Evolutionary conservation across 1,139 yeast genomes (phyloP).

Genomic region (Pichia sp.): DNA sequence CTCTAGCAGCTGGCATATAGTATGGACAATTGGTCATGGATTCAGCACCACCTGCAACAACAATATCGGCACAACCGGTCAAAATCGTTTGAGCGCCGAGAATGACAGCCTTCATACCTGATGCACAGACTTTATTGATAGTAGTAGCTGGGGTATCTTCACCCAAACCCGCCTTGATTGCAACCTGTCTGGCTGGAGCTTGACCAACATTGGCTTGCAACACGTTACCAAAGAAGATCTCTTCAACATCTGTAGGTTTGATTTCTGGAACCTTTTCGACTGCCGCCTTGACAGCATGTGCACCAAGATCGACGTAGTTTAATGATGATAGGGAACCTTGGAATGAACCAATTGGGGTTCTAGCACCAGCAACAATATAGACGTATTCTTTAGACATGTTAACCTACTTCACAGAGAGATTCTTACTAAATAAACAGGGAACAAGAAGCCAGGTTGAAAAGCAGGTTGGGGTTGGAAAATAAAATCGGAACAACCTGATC

Average conservation of each 20-base stretch:
- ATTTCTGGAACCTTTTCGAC: slow-evolving; percentile 76
- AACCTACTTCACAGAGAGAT: too few relatives aligned
- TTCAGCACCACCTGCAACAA: slow-evolving; percentile 96
- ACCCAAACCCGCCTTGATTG: slow-evolving; percentile 79
- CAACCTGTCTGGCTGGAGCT: slow-evolving; percentile 98
- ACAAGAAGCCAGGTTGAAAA: too few relatives aligned
- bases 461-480: too few relatives aligned
- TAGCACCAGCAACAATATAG: slow-evolving; percentile 81
- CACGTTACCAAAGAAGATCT: slow-evolving; percentile 88
- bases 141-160: slow-evolving; percentile 78
- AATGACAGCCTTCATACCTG: slow-evolving; percentile 88
- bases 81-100: slow-evolving; percentile 85
- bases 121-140: slow-evolving; percentile 94
- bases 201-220: slow-evolving; percentile 92
- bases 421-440: too few relatives aligned
- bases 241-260: slow-evolving; percentile 74
- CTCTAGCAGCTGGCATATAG: slow-evolving; percentile 78
- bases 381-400: slow-evolving; percentile 39
- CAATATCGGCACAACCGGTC: slow-evolving; percentile 86
- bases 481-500: too few relatives aligned
- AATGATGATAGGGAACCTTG: slow-evolving; percentile 75
- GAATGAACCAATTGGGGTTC: slow-evolving; percentile 95
- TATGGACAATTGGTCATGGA: slow-evolving; percentile 96
- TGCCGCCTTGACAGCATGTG: slow-evolving; percentile 87
- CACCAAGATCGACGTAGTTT: slow-evolving; percentile 77